Evolutionary conservation across 2,329 filamentous ascomycete species (phyloP).

Genomic region (Xylariaceae sp.): DNA sequence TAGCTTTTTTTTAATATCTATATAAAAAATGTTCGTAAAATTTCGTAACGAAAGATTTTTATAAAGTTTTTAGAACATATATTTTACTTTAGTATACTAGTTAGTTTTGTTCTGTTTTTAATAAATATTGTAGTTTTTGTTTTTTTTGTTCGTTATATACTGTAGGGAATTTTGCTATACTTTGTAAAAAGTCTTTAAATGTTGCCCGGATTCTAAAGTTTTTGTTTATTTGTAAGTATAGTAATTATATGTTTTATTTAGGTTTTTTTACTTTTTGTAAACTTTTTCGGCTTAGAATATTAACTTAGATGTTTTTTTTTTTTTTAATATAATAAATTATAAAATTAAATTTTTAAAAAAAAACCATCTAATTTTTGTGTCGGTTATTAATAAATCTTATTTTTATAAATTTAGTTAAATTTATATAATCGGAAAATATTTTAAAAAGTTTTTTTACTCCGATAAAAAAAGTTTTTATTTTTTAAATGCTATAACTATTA

Average conservation of each 20-base stretch:
- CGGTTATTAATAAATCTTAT: not conserved
- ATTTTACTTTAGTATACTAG: not conserved
- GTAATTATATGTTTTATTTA: slow-evolving; percentile 1
- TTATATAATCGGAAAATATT: slow-evolving; percentile 1
- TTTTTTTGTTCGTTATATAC: not conserved
- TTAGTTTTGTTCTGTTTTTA: not conserved
- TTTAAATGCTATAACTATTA: slow-evolving; percentile 3
- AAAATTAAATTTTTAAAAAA: slow-evolving; percentile 3
- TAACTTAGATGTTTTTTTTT: slow-evolving; percentile 2
- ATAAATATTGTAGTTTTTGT: not conserved
- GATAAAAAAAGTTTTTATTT: slow-evolving; percentile 1
- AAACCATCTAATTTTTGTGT: not conserved
- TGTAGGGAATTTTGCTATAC: not conserved
- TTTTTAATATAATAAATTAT: slow-evolving; percentile 2
- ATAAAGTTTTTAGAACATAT: not conserved
- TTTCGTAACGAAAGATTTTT: not conserved
- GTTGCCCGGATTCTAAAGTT: not conserved
- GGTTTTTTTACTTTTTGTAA: not conserved
- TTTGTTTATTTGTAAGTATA: slow-evolving; percentile 1
- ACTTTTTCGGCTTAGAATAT: not conserved
- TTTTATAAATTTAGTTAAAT: not conserved
- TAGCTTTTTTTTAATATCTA: not conserved
- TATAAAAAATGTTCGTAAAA: not conserved
- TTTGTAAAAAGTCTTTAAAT: not conserved
- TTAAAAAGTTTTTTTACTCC: not conserved